phyloP scores from a whole-genome alignment of 257 asterid genomes.

The Solanum chaucha region DNA sequence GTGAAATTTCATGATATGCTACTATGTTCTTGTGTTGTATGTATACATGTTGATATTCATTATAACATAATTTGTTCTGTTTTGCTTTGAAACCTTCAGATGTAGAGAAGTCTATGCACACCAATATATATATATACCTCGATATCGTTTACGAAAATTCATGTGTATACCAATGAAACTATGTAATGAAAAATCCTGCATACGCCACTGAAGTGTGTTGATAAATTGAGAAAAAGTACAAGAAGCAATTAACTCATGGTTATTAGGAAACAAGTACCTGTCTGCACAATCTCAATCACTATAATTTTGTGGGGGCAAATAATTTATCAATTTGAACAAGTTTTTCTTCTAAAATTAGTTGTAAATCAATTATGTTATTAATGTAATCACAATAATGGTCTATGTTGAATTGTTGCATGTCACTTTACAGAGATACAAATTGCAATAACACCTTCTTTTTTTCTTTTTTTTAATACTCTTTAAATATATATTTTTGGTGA shows the following conservation, averaged over 20 bases:
- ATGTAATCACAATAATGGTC: background rate
- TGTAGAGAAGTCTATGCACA: background rate
- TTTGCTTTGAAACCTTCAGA: background rate
- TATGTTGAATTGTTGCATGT: background rate
- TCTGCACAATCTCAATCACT: background rate
- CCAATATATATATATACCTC: background rate
- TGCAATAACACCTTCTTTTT: background rate
- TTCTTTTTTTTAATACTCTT: background rate
- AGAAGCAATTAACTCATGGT: background rate
- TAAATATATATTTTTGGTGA: background rate
- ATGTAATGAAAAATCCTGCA: background rate
- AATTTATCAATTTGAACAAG: background rate
- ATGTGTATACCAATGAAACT: background rate
- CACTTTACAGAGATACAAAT: background rate
- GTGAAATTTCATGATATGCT: background rate
- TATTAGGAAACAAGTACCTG: background rate
- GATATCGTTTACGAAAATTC: background rate
- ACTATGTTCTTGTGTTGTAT: background rate
- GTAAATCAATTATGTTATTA: background rate
- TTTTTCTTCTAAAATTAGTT: background rate
- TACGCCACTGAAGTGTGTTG: background rate
- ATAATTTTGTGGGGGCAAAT: background rate
- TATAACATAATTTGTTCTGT: too few species aligned
- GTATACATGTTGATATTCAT: background rate
- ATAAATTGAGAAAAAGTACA: background rate